Conservation (phyloP, 2,329 filamentous ascomycete species). For the Diaporthe longicolla region DNA sequence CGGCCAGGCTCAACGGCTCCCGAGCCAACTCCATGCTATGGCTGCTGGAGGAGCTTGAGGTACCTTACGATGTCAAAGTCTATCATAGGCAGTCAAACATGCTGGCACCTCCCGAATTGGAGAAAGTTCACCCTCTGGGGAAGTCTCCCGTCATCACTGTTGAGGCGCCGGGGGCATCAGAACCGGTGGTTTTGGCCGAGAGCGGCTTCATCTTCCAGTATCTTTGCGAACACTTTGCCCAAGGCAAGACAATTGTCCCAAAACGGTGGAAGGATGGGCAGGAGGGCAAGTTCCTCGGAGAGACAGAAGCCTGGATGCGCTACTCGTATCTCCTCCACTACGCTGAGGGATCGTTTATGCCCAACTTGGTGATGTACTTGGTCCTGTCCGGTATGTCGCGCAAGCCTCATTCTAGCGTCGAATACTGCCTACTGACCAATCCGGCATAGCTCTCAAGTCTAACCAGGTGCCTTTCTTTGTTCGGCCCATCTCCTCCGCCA, state of each 20-base stretch:
- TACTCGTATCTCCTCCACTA: constrained; percentile 85
- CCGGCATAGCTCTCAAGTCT: constrained; percentile 58
- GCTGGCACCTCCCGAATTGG: constrained; percentile 82
- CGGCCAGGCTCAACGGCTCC: constrained; percentile 83
- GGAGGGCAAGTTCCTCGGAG: constrained; percentile 70
- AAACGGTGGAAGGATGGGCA: constrained; percentile 69
- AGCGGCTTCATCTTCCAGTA: constrained; percentile 87
- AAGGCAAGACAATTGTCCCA: constrained; percentile 64
- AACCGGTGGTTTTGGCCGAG: constrained; percentile 80
- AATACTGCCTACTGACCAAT: neutral
- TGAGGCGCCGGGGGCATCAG: constrained; percentile 53
- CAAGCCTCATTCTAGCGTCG: neutral
- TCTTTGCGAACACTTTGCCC: constrained; percentile 75
- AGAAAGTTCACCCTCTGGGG: constrained; percentile 85
- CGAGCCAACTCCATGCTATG: constrained; percentile 87
- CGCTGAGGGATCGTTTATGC: constrained; percentile 87
- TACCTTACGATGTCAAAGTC: constrained; percentile 84
- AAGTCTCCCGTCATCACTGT: constrained; percentile 87
- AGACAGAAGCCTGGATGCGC: constrained; percentile 72
- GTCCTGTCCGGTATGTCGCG: constrained; percentile 65
- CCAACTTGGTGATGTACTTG: constrained; percentile 74
- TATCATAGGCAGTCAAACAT: constrained; percentile 75
- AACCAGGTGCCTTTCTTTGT: constrained; percentile 65
- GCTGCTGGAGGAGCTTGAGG: constrained; percentile 85
- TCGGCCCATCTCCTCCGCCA: constrained; percentile 63